Conservation (phyloP, 1,284 basidiomycete species). For the Lentinus polychrous region DNA sequence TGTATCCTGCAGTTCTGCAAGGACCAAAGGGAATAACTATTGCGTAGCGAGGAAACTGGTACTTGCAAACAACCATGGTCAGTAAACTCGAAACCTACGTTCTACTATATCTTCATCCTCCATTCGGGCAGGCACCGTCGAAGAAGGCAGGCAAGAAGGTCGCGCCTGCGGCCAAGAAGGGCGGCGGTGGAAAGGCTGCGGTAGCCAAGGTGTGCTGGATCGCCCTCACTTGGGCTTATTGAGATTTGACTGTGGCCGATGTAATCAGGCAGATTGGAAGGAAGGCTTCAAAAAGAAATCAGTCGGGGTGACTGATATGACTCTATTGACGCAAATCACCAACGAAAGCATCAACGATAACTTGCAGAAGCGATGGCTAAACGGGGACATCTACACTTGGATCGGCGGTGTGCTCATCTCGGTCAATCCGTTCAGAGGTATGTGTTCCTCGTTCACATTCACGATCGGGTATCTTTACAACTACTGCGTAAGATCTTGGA, state of each 20-base stretch:
- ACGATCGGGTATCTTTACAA: not conserved
- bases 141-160: conserved; percentile 92
- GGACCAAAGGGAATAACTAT: not conserved
- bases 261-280: conserved; percentile 87
- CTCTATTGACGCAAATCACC: conserved; percentile 92
- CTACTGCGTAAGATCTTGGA: conserved; percentile 67
- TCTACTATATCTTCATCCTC: conserved; percentile 14
- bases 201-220: conserved; percentile 60
- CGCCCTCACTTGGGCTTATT: not conserved
- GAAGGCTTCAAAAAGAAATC: conserved; percentile 98
- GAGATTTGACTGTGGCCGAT: not conserved
- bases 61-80: conserved; percentile 14
- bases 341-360: conserved; percentile 99
- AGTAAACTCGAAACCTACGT: conserved; percentile 12
- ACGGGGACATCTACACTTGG: conserved; percentile 98
- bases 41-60: not conserved
- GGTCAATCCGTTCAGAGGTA: conserved; percentile 96
- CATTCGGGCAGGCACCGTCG: conserved; percentile 61
- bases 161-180: conserved; percentile 54
- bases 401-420: conserved; percentile 98
- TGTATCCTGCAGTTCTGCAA: not conserved
- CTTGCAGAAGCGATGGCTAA: conserved; percentile 92
- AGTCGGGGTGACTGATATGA: conserved; percentile 99
- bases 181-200: conserved; percentile 46
- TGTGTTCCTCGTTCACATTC: conserved; percentile 14